These are phyloP conservation scores for Colletotrichum salicis DNA, from an alignment of 2,329 filamentous ascomycete species.

Conservation along the genomic window DNA sequence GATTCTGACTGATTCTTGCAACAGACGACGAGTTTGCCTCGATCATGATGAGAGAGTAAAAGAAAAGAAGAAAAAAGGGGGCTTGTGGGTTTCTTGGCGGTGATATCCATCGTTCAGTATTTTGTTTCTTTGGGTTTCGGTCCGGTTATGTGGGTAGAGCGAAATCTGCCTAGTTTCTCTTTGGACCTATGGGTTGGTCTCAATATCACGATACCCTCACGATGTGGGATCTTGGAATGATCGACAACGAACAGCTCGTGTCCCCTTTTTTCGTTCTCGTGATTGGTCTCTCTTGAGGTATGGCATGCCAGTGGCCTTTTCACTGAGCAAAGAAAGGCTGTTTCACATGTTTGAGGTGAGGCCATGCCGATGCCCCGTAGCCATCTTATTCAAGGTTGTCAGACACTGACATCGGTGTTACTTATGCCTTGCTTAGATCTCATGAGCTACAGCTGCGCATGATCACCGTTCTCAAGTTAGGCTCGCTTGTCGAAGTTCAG, in stretches of 20 bases:
- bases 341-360: neutral
- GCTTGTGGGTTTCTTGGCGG: neutral
- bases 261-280: neutral
- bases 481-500: too few species aligned
- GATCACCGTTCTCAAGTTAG: too few species aligned
- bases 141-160: constrained; percentile 11
- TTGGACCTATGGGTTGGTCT: neutral
- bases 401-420: too few species aligned
- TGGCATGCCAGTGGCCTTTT: neutral
- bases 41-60: constrained; percentile 95
- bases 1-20: neutral
- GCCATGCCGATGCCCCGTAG: too few species aligned
- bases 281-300: neutral
- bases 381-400: neutral
- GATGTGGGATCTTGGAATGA: neutral
- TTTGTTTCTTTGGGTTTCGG: constrained; percentile 8
- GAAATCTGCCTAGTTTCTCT: constrained; percentile 20
- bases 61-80: neutral
- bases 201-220: neutral
- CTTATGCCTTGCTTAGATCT: too few species aligned
- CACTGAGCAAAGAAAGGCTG: neutral
- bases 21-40: constrained; percentile 92
- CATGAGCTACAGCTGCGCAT: too few species aligned
- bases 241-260: neutral
- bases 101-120: constrained; percentile 17